Conservation (phyloP, 2,329 filamentous ascomycete species). For the Calonectria naviculata region DNA sequence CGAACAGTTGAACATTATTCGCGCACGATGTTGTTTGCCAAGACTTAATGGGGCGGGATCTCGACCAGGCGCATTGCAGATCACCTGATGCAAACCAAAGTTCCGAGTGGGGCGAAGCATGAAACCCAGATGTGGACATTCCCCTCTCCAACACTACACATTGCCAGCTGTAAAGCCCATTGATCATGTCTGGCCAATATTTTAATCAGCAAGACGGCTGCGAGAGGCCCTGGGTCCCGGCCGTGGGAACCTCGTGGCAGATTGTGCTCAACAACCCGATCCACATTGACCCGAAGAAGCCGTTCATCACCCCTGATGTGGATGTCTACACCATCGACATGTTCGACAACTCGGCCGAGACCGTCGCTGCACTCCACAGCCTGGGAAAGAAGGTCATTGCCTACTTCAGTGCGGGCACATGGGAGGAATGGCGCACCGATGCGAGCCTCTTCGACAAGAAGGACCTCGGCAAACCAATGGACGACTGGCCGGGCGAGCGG, state of each 20-base stretch:
- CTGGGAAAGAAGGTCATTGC: slow-evolving; percentile 73
- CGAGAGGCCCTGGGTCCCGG: neutral
- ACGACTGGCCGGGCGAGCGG: slow-evolving; percentile 73
- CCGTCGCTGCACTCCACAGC: slow-evolving; percentile 66
- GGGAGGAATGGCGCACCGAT: slow-evolving; percentile 71
- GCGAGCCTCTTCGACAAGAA: slow-evolving; percentile 60
- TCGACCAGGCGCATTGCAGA: too few species aligned
- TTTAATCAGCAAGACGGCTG: neutral
- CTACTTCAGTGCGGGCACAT: slow-evolving; percentile 79
- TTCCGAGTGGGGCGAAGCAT: too few species aligned
- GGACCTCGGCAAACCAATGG: slow-evolving; percentile 69
- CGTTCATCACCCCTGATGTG: slow-evolving; percentile 52
- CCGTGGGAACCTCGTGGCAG: slow-evolving; percentile 13
- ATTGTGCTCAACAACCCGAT: slow-evolving; percentile 4
- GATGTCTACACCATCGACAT: slow-evolving; percentile 60
- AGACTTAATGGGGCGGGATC: too few species aligned
- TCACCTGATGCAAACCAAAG: too few species aligned
- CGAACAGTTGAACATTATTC: too few species aligned
- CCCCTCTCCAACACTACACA: neutral
- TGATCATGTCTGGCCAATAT: neutral
- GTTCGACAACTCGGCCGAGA: slow-evolving; percentile 59
- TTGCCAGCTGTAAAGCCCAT: neutral
- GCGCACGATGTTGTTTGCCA: too few species aligned
- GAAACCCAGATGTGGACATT: neutral
- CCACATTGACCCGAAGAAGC: neutral